phyloP scores from a whole-genome alignment of 2,329 filamentous ascomycete genomes.

The Ilyonectria sp. region DNA sequence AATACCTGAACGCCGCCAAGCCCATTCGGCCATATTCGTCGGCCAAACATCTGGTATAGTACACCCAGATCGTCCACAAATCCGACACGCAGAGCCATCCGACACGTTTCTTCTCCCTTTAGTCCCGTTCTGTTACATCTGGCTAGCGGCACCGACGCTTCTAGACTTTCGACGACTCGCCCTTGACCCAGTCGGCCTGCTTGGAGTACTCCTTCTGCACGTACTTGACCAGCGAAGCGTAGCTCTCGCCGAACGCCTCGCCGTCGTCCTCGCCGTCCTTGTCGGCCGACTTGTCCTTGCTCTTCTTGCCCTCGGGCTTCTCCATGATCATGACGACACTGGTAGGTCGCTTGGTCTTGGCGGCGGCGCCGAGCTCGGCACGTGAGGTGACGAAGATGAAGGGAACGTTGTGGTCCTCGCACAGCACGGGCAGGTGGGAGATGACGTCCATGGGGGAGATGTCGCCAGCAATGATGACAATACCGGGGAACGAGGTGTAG shows the following conservation, averaged over 20 bases:
- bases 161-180: constrained; percentile 52
- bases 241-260: constrained; percentile 75
- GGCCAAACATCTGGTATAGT: constrained; percentile 54
- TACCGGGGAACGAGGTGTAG: constrained; percentile 74
- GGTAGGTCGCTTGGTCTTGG: constrained; percentile 95
- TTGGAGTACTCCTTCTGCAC: constrained; percentile 76
- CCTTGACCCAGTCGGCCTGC: constrained; percentile 67
- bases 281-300: constrained; percentile 61
- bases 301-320: constrained; percentile 64
- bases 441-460: constrained; percentile 99
- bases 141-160: not conserved
- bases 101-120: constrained; percentile 14
- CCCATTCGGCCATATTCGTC: constrained; percentile 49
- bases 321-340: constrained; percentile 92
- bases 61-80: constrained; percentile 53
- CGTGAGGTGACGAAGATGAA: constrained; percentile 96
- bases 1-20: constrained; percentile 58
- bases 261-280: constrained; percentile 65
- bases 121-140: constrained; percentile 3
- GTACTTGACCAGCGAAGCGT: constrained; percentile 76
- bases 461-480: constrained; percentile 95
- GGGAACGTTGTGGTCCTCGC: constrained; percentile 97
- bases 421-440: constrained; percentile 96
- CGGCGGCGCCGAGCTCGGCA: constrained; percentile 93
- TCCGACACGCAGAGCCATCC: constrained; percentile 14